phyloP scores from a whole-genome alignment of 75 land plant genomes.

The Pinus taeda region DNA sequence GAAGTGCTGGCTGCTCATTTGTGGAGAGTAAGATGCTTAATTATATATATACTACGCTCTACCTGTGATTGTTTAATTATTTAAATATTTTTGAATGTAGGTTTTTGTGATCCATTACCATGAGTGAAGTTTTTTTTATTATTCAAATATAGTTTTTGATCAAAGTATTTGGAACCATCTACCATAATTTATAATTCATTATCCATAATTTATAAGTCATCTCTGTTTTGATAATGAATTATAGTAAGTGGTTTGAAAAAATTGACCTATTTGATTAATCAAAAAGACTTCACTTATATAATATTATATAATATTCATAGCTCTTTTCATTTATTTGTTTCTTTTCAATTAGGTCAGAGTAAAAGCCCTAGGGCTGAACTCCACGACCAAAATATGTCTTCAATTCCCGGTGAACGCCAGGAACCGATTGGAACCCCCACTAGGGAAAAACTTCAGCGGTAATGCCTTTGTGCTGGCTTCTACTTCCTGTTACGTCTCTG shows the following conservation, averaged over 20 bases:
- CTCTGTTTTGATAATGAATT: no score
- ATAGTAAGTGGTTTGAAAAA: no score
- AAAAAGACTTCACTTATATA: no score
- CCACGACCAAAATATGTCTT: neutral
- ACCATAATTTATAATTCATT: neutral
- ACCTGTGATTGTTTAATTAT: neutral
- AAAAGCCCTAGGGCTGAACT: neutral
- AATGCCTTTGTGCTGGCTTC: constrained; percentile 10
- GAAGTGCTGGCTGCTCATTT: constrained; percentile 4
- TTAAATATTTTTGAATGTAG: neutral
- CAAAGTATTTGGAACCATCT: no score
- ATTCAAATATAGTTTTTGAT: no score
- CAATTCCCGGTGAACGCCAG: constrained; percentile 15
- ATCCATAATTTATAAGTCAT: no score
- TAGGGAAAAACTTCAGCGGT: constrained; percentile 7
- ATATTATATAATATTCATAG: neutral
- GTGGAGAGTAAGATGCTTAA: constrained; percentile 1
- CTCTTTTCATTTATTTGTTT: neutral
- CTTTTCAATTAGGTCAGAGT: neutral
- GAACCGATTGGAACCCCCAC: neutral
- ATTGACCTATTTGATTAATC: no score
- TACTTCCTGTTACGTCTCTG: neutral
- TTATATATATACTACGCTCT: neutral
- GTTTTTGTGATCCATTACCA: no score
- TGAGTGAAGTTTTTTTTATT: no score